Conservation (phyloP, 495 filamentous ascomycete species). For the Penicillium flavigenum region DNA sequence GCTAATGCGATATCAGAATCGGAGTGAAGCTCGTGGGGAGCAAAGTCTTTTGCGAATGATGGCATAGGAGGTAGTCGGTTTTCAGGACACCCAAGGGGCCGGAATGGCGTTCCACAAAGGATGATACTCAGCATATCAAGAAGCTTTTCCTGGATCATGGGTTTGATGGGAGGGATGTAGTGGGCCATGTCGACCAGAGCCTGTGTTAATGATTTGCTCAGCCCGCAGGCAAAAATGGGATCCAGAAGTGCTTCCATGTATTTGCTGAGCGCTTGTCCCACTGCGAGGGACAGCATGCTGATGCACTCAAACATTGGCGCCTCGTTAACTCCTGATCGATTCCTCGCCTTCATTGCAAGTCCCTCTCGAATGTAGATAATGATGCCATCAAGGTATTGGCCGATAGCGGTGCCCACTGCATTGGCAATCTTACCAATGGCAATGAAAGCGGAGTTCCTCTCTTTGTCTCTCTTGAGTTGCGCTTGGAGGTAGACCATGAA, state of each 20-base stretch:
- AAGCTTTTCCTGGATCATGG: slow-evolving; percentile 87
- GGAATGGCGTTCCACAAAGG: slow-evolving; percentile 86
- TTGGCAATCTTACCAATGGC: slow-evolving; percentile 97
- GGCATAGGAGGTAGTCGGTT: slow-evolving; percentile 65
- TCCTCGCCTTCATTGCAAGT: slow-evolving; percentile 77
- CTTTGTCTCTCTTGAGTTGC: slow-evolving; percentile 94
- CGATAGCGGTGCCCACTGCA: slow-evolving; percentile 86
- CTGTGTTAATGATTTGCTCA: slow-evolving; percentile 89
- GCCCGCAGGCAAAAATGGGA: slow-evolving; percentile 92
- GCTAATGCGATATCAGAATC: slow-evolving; percentile 91
- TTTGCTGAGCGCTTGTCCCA: slow-evolving; percentile 94
- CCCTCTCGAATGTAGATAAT: slow-evolving; percentile 89
- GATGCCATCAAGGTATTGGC: slow-evolving; percentile 92
- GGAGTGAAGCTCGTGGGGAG: slow-evolving; percentile 61
- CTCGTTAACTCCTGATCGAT: slow-evolving; percentile 67
- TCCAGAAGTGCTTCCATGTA: slow-evolving; percentile 96
- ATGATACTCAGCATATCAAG: slow-evolving; percentile 94
- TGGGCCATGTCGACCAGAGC: slow-evolving; percentile 97
- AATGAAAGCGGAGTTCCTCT: slow-evolving; percentile 87
- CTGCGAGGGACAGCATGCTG: slow-evolving; percentile 90
- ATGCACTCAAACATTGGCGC: slow-evolving; percentile 97
- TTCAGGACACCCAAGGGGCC: slow-evolving; percentile 84
- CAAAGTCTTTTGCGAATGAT: slow-evolving; percentile 81
- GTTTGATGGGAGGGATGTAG: slow-evolving; percentile 92
- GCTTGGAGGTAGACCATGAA: slow-evolving; percentile 96